A percentile compares a stretch with the other conserved stretches of the same genome.
Evolutionary conservation across 371 early-diverging fungal species (phyloP).

Genomic region (Thermomucor indicae-seudaticae): DNA sequence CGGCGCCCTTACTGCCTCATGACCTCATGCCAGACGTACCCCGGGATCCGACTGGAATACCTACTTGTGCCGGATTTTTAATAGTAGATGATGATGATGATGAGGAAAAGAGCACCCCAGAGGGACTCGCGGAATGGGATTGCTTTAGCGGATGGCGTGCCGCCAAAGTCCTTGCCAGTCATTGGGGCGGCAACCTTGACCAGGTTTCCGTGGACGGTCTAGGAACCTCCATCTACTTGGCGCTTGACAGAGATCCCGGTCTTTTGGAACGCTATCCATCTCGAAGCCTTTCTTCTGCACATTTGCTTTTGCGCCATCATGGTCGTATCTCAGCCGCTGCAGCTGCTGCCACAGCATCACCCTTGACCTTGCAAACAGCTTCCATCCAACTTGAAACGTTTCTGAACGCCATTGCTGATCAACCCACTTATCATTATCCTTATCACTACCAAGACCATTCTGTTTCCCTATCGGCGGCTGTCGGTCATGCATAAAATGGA

Average conservation of each 20-base stretch:
- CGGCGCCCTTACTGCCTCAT: slow-evolving; percentile 21
- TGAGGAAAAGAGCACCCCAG: slow-evolving; percentile 21
- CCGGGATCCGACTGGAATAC: slow-evolving; percentile 32
- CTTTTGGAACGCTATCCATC: slow-evolving; percentile 51
- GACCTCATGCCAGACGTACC: slow-evolving; percentile 18
- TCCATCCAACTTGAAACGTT: slow-evolving; percentile 14
- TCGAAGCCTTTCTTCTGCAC: slow-evolving; percentile 17
- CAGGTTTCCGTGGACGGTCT: slow-evolving; percentile 70
- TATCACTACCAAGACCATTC: slow-evolving; percentile 18
- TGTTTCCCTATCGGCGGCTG: slow-evolving; percentile 35
- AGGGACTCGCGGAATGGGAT: slow-evolving; percentile 17
- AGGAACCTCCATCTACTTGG: slow-evolving; percentile 73
- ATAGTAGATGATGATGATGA: slow-evolving; percentile 40
- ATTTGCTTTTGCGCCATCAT: slow-evolving; percentile 31
- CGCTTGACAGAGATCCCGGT: slow-evolving; percentile 56
- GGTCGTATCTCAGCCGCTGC: slow-evolving; percentile 24
- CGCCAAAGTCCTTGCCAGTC: slow-evolving; percentile 48
- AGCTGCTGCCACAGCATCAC: slow-evolving; percentile 4
- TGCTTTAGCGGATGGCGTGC: slow-evolving; percentile 27
- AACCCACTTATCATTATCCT: slow-evolving; percentile 1
- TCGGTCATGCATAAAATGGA: slow-evolving; percentile 15
- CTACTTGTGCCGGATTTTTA: slow-evolving; percentile 47
- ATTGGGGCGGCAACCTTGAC: slow-evolving; percentile 75
- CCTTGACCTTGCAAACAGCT: slow-evolving; percentile 11
- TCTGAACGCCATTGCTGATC: slow-evolving; percentile 10